Evolutionary conservation across 352 stramenopile species (phyloP).

Genomic region (Pythium brachiatum): DNA sequence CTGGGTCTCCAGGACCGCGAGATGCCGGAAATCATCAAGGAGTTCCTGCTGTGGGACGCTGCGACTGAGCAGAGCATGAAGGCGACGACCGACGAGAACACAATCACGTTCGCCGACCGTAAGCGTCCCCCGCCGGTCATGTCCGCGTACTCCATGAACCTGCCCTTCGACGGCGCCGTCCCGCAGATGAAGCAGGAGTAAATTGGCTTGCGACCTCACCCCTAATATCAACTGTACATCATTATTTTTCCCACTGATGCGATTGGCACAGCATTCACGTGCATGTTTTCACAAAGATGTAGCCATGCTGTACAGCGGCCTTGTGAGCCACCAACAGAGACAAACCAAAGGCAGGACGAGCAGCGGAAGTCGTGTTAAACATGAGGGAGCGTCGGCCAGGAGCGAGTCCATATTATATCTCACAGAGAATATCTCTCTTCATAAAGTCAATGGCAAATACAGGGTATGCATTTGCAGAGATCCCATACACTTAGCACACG

Average conservation of each 20-base stretch:
- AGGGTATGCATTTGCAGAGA: too few species aligned
- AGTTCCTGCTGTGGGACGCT: slow-evolving; percentile 59
- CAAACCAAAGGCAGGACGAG: too few species aligned
- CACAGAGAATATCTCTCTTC: too few species aligned
- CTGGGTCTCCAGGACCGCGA: slow-evolving; percentile 37
- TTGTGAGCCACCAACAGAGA: too few species aligned
- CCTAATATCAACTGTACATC: neutral
- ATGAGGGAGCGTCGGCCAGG: too few species aligned
- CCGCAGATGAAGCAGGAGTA: slow-evolving; percentile 29
- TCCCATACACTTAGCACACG: neutral
- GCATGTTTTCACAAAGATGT: too few species aligned
- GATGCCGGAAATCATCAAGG: slow-evolving; percentile 45
- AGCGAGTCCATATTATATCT: too few species aligned
- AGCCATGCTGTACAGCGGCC: too few species aligned
- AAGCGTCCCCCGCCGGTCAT: slow-evolving; percentile 34
- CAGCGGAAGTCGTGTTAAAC: too few species aligned
- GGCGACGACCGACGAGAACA: slow-evolving; percentile 34
- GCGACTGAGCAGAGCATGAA: slow-evolving; percentile 61
- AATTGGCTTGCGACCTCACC: neutral
- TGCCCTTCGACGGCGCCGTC: slow-evolving; percentile 33
- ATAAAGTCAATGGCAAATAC: too few species aligned
- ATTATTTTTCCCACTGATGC: neutral
- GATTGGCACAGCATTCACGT: too few species aligned
- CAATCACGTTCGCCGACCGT: slow-evolving; percentile 26
- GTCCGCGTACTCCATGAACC: slow-evolving; percentile 69